These are phyloP conservation scores for Penicillium vulpinum DNA, from an alignment of 2,329 filamentous ascomycete species.

Conservation along the genomic window DNA sequence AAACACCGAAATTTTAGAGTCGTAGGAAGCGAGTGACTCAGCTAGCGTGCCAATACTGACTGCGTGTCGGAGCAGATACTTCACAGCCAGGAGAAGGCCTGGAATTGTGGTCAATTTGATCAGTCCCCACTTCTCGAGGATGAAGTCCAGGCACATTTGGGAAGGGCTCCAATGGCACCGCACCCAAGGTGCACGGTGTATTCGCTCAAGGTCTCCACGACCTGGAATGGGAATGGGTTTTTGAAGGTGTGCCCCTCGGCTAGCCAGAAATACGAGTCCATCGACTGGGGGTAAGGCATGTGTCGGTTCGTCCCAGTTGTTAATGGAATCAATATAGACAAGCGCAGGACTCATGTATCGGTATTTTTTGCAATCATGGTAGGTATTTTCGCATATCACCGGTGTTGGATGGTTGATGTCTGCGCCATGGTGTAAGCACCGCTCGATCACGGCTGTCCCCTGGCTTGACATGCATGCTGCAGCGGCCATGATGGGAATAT, in stretches of 20 bases:
- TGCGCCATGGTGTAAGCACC: background rate
- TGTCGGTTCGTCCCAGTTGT: background rate
- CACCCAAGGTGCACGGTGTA: background rate
- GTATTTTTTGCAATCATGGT: background rate
- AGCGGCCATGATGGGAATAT: background rate
- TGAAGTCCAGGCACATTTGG: background rate
- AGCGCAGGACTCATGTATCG: background rate
- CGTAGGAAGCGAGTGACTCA: background rate
- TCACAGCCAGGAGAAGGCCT: background rate
- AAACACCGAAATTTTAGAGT: background rate
- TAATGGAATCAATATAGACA: constrained; percentile 1
- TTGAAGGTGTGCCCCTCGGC: background rate
- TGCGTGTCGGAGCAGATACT: background rate
- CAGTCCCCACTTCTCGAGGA: background rate
- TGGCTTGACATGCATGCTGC: background rate
- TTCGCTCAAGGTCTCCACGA: background rate
- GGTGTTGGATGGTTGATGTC: background rate
- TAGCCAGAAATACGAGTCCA: background rate
- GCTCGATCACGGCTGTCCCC: background rate
- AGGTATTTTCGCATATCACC: background rate
- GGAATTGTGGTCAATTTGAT: background rate
- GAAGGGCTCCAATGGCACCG: background rate
- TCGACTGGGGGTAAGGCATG: background rate
- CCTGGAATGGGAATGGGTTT: background rate
- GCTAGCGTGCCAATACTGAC: background rate